These are phyloP conservation scores for Rhododendron ovatum DNA, from an alignment of 148 eudicot genomes.

Conservation along the genomic window DNA sequence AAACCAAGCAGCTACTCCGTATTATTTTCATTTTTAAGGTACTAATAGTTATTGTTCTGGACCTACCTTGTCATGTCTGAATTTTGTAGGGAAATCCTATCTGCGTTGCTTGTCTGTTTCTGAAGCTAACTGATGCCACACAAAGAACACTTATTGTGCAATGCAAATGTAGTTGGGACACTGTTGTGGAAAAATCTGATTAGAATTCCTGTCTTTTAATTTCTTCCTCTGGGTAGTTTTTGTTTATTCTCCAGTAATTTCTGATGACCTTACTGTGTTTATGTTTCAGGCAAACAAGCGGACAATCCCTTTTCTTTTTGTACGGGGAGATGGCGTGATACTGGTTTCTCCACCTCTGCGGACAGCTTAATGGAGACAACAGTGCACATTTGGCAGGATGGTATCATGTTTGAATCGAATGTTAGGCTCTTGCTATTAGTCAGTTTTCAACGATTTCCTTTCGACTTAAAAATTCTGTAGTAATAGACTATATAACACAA, in stretches of 20 bases:
- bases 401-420: not conserved
- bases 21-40: not conserved
- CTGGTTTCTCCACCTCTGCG: constrained; percentile 12
- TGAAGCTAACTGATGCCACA: not conserved
- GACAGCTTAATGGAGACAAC: not conserved
- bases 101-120: not conserved
- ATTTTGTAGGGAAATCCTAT: not conserved
- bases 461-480: too few species aligned
- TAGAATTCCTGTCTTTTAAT: not conserved
- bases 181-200: too few species aligned
- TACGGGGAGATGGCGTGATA: constrained; percentile 13
- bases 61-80: not conserved
- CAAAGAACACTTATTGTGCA: not conserved
- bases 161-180: not conserved
- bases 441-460: not conserved
- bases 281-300: constrained; percentile 9
- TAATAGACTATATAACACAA: not conserved
- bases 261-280: not conserved
- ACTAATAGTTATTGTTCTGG: not conserved
- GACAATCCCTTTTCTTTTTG: constrained; percentile 10
- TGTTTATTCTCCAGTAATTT: too few species aligned
- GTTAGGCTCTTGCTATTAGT: not conserved
- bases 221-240: too few species aligned
- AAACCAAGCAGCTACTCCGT: not conserved
- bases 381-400: constrained; percentile 1